Base-by-base conservation (phyloP, 805 yeast genomes). In the Ogataea kodamae region DNA sequence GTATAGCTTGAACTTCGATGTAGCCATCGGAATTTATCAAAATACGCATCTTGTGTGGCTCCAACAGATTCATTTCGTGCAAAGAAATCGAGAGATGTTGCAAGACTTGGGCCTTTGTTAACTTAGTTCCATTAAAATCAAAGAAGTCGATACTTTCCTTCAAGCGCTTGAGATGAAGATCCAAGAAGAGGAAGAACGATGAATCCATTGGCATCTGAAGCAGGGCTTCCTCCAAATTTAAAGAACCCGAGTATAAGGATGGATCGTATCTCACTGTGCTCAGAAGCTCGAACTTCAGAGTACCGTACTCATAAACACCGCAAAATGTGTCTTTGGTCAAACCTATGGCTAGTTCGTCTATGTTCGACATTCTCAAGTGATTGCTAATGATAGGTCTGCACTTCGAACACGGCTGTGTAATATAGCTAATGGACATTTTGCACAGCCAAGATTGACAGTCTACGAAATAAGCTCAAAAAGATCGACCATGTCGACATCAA, bases 221-320 rank as follows among this genome's bases (percentile, higher is more conserved):
- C 36, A 52, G 46, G 17, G 57, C 59, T 25, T 56, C 43, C 14
- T 44, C 35, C 17, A 56, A 21, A 6, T 43, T 40, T 7, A 42
- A 4, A 2, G 55, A 47, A 3, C 50, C 53, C 6, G 41, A 40
- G n/a, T 59, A 50, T 33, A 82, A 54, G 7, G 54, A 45, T 1
- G 94, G 90, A 46, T 85, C 94, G 51, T 81, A 87, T 30, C 96
- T 64, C 22, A 87, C 68, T 2, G 95, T 78, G 23, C 88, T 72
- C 18, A 86, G 59, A 10, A 86, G 55, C 43, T 77, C 72, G 49
- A 83, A 78, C 5, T 64, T 29, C 2, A 29, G 14, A 3, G 25
- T 28, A 9, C 44, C 44, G 6, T 29, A 28, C 9, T 40, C 48
- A 30, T 43, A 48, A n/a, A 42, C 42, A 2, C 14, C 37, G 2